Base-by-base conservation (phyloP, 495 filamentous ascomycete genomes). In the Talaromyces ruber region DNA sequence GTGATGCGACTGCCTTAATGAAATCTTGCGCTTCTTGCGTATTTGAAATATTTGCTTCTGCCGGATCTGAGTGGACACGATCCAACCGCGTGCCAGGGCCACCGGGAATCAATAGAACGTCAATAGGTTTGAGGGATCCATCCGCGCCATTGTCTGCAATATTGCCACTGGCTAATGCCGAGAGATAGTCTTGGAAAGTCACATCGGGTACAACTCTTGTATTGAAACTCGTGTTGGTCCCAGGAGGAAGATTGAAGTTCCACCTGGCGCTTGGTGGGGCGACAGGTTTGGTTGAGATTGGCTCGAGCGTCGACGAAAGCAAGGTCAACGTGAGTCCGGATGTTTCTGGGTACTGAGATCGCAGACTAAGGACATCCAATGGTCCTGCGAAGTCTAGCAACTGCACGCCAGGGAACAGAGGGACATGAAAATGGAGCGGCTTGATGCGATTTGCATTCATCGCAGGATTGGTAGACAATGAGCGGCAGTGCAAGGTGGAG, bases 101-200 rank as follows among this genome's bases (percentile, higher is more conserved):
- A 5, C 88, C 88, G 0, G 86, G 87, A 4, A 92, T 72, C 54
- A 91, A 67, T 5, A 91, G 78, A 9, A 88, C 80, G 51, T 92
- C 87, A 8, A 89, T 67, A 26, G 72, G 72, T 16, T 73, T 65
- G 2, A 66, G 34, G 1, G 29, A 34, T 43, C 55, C 55, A 21
- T 29, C 28, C 11, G 14, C 34, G 18, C 43, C 28, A 34, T 58
- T 32, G 16, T 58, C 55, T 16, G 55, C 25, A 43, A 58, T 58
- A 16, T 32, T 6, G 14, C 29, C 29, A 28, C 29, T 21, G 22
- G 21, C 34, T 2, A 32, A 28, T 34, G 55, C 55, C 26, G 34
- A 58, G 28, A 58, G 55, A 32, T 58, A 58, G 21, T 58, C 55
- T 58, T 32, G 34, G 55, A 58, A 58, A 22, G 55, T 58, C 18